phyloP scores from a whole-genome alignment of 139 green algal species.

The Edaphochlamys debaryana region DNA sequence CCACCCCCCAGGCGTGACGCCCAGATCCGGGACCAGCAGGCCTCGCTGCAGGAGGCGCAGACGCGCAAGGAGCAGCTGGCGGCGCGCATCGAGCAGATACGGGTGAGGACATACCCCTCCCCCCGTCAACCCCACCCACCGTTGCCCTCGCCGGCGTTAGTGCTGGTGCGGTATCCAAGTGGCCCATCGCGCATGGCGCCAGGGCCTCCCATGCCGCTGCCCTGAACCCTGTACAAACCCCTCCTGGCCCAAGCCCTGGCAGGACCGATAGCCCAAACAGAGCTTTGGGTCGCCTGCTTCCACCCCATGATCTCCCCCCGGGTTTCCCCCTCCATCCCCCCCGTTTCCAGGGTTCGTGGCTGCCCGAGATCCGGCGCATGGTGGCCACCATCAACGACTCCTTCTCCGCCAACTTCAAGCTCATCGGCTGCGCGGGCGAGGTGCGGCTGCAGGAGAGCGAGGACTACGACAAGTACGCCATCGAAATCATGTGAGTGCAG shows the following conservation, averaged over 20 bases:
- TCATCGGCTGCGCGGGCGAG: conserved; percentile 85
- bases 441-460: conserved; percentile 77
- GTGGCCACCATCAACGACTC: conserved; percentile 77
- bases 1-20: conserved; percentile 31
- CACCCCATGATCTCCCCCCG: no score
- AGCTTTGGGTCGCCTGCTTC: no score
- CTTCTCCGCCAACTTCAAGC: conserved; percentile 83
- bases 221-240: no score
- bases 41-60: background rate
- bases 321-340: no score
- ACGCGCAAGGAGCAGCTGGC: background rate
- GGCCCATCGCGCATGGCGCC: no score
- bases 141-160: no score
- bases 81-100: conserved; percentile 7
- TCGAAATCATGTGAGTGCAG: conserved; percentile 66
- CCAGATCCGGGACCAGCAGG: conserved; percentile 24
- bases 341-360: conserved; percentile 75
- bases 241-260: no score
- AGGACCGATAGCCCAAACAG: no score
- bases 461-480: conserved; percentile 80
- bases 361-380: conserved; percentile 79
- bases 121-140: no score
- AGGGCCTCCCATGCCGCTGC: no score
- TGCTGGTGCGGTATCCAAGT: no score
- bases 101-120: no score